phyloP scores from a whole-genome alignment of 164 flowering plant species.

The Macadamia tetraphylla region DNA sequence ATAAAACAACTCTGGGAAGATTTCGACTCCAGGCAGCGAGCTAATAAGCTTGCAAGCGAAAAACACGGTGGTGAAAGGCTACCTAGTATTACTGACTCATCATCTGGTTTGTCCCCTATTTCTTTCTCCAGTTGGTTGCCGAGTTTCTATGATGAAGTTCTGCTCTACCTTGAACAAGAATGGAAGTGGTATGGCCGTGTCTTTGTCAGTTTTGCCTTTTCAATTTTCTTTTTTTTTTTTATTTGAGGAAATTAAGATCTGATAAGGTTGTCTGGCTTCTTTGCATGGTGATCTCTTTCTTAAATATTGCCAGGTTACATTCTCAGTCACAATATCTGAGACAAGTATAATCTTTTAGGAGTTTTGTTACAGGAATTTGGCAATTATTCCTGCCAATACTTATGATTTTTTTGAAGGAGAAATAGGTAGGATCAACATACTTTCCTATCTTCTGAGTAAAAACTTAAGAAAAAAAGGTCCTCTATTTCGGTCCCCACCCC shows the following conservation, averaged over 20 bases:
- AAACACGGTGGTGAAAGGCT: slow-evolving; percentile 52
- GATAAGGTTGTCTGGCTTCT: too few relatives aligned
- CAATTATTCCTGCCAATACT: not conserved
- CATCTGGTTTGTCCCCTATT: slow-evolving; percentile 29
- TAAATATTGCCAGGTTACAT: not conserved
- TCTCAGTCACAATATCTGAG: not conserved
- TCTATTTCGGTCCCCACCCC: too few relatives aligned
- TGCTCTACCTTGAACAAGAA: slow-evolving; percentile 95
- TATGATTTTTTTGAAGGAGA: too few relatives aligned
- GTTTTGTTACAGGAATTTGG: not conserved
- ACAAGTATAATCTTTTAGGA: not conserved
- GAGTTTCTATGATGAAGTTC: slow-evolving; percentile 85
- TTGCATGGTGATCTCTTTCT: not conserved
- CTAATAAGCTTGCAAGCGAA: slow-evolving; percentile 49
- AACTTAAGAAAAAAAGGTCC: too few relatives aligned
- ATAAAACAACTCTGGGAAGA: slow-evolving; percentile 88
- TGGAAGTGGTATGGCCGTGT: slow-evolving; percentile 85
- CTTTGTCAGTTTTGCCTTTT: not conserved
- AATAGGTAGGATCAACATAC: too few relatives aligned
- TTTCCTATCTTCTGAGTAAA: not conserved
- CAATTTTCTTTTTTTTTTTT: not conserved
- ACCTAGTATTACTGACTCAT: slow-evolving; percentile 34
- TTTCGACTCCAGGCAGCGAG: slow-evolving; percentile 56
- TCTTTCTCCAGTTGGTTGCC: slow-evolving; percentile 89
- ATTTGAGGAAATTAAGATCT: too few relatives aligned